phyloP scores from a whole-genome alignment of 768 basidiomycete genomes.

The Naganishia friedmannii region DNA sequence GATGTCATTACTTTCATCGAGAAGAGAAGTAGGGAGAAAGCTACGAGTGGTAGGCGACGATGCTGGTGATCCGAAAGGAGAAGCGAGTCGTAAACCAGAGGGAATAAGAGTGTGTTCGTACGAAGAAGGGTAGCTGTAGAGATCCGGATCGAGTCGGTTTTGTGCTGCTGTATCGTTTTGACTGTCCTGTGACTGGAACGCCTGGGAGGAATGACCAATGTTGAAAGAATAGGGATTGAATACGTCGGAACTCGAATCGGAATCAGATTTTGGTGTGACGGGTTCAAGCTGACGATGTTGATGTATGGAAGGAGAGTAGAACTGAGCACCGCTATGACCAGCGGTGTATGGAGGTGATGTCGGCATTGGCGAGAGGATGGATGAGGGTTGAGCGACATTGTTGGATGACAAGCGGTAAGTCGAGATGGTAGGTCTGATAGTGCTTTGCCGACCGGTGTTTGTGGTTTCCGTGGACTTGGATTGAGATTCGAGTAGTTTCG shows the following conservation, averaged over 20 bases:
- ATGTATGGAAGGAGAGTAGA: constrained; percentile 5
- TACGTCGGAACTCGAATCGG: constrained; percentile 11
- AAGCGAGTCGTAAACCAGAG: constrained; percentile 6
- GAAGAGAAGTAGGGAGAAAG: neutral
- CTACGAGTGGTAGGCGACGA: neutral
- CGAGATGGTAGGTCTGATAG: neutral
- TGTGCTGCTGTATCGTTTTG: neutral
- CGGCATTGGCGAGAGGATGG: neutral
- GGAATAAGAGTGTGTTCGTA: constrained; percentile 17
- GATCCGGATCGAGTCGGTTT: neutral
- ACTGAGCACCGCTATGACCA: neutral
- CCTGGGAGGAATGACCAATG: neutral
- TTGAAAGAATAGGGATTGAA: constrained; percentile 4
- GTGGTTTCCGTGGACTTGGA: neutral
- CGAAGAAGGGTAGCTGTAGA: neutral
- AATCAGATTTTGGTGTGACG: constrained; percentile 1
- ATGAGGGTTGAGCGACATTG: neutral
- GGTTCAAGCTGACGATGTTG: neutral
- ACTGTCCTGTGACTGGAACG: neutral
- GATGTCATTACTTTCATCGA: neutral
- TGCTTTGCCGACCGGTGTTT: neutral
- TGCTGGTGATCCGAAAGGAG: constrained; percentile 10
- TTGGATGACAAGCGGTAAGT: constrained; percentile 3
- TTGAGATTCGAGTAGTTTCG: constrained; percentile 13
- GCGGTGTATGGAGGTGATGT: constrained; percentile 16